phyloP scores from a whole-genome alignment of 345 rosid genomes.

The Linum usitatissimum region DNA sequence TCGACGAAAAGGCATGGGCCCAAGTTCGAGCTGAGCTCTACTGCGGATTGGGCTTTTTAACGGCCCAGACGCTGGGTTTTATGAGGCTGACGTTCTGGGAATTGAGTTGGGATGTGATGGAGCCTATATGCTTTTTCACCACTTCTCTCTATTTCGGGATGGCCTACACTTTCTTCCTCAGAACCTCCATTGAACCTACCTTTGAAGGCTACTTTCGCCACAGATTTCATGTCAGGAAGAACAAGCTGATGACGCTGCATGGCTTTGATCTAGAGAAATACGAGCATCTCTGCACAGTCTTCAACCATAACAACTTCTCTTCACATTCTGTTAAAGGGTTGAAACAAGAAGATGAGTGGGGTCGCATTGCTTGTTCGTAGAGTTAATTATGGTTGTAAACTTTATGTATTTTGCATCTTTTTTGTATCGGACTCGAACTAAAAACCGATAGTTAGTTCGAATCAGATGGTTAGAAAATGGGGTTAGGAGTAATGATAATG shows the following conservation, averaged over 20 bases:
- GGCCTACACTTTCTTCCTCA: slow-evolving; percentile 17
- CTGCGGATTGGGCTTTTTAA: slow-evolving; percentile 17
- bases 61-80: slow-evolving; percentile 19
- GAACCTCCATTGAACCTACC: slow-evolving; percentile 22
- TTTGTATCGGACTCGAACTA: no score
- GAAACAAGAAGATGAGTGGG: neutral
- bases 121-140: slow-evolving; percentile 23
- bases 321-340: neutral
- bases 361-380: neutral
- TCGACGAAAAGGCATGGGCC: slow-evolving; percentile 15
- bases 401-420: no score
- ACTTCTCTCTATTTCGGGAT: slow-evolving; percentile 14
- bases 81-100: slow-evolving; percentile 30
- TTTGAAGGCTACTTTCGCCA: slow-evolving; percentile 23
- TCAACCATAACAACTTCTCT: neutral
- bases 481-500: no score
- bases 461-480: no score
- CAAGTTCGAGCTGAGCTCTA: slow-evolving; percentile 14
- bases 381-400: no score
- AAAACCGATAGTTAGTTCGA: no score
- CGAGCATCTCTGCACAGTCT: slow-evolving; percentile 9
- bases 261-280: slow-evolving; percentile 14
- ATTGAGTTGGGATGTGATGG: slow-evolving; percentile 26
- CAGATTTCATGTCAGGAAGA: slow-evolving; percentile 15
- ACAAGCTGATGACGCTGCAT: slow-evolving; percentile 13